Conservation (phyloP, 345 rosid species). For the Rubroshorea leprosula region DNA sequence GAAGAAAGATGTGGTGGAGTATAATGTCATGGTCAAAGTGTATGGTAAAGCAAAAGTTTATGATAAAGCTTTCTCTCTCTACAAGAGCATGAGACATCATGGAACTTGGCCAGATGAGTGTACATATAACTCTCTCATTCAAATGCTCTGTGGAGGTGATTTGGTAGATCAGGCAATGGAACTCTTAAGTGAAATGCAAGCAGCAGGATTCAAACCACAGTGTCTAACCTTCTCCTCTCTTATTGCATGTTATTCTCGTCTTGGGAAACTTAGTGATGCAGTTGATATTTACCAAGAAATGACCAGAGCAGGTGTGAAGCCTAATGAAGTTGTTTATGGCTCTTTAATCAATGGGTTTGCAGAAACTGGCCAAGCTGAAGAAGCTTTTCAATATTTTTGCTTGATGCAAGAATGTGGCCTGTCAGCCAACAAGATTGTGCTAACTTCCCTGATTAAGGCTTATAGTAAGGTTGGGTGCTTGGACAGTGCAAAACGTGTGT, state of each 20-base stretch:
- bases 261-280: constrained; percentile 58
- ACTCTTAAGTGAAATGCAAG: constrained; percentile 63
- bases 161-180: constrained; percentile 61
- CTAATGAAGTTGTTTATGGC: constrained; percentile 83
- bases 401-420: constrained; percentile 59
- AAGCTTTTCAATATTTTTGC: constrained; percentile 57
- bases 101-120: constrained; percentile 90
- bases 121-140: constrained; percentile 73
- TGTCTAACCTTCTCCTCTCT: constrained; percentile 61
- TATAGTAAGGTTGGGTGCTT: constrained; percentile 67
- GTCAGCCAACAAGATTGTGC: constrained; percentile 56
- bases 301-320: constrained; percentile 54
- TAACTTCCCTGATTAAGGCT: constrained; percentile 83
- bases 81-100: constrained; percentile 71
- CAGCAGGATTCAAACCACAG: constrained; percentile 54
- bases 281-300: constrained; percentile 48
- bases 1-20: constrained; percentile 61
- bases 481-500: constrained; percentile 60
- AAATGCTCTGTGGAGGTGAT: constrained; percentile 78
- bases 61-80: constrained; percentile 75
- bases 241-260: constrained; percentile 71
- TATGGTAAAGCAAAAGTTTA: constrained; percentile 78
- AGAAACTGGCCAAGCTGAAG: constrained; percentile 55
- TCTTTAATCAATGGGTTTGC: constrained; percentile 83
- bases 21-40: constrained; percentile 86